These are phyloP conservation scores for Martensiomyces pterosporus DNA, from an alignment of 192 early-diverging fungal genomes.

Conservation along the genomic window DNA sequence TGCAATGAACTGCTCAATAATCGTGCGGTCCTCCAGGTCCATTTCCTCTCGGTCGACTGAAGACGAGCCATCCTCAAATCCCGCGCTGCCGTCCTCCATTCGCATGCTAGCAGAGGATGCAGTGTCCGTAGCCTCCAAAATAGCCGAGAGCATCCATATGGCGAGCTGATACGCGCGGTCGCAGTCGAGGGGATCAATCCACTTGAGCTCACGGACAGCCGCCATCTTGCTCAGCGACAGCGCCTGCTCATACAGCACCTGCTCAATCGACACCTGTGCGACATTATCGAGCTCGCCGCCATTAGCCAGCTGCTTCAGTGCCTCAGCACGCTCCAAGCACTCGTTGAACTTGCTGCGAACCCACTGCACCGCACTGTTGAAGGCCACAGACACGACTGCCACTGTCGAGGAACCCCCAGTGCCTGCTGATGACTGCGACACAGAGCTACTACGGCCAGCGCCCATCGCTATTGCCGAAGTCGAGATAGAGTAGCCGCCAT, in stretches of 20 bases:
- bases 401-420: constrained; percentile 3
- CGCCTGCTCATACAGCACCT: constrained; percentile 69
- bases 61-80: background rate
- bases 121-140: constrained; percentile 49
- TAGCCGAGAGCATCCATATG: constrained; percentile 72
- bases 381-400: constrained; percentile 38
- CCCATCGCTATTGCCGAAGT: no score
- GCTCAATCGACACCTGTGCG: constrained; percentile 54
- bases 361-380: constrained; percentile 78
- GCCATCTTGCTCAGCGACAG: constrained; percentile 57
- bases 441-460: no score
- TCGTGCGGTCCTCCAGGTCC: constrained; percentile 37
- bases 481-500: no score
- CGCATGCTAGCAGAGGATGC: background rate
- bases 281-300: constrained; percentile 53
- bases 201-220: constrained; percentile 61
- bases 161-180: constrained; percentile 71
- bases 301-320: constrained; percentile 54
- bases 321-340: constrained; percentile 79
- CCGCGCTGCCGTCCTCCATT: background rate
- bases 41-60: constrained; percentile 18
- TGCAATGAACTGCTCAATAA: constrained; percentile 46
- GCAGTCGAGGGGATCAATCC: constrained; percentile 61
- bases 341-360: constrained; percentile 87
- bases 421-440: background rate